Base-by-base conservation (phyloP, 805 yeast genomes). In the Brettanomyces custersianus region DNA sequence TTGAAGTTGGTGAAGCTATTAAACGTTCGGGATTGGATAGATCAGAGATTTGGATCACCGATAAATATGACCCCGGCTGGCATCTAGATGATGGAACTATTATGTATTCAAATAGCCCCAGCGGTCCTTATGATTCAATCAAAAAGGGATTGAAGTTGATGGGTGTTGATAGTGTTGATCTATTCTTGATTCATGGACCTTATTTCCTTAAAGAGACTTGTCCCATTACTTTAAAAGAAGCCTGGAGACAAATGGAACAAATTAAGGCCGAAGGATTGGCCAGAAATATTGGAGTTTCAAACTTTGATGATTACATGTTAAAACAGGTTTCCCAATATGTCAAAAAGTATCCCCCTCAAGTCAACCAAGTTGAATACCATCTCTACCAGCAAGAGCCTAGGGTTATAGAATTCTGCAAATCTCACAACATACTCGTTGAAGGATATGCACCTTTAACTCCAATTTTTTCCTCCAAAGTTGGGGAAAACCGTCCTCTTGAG, bases 391-490 rank as follows among this genome's bases (percentile, higher is more conserved):
- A 79, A 52, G 57, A 79, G 3, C 69, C 72, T 0, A 81, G 74
- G 3, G 61, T 72, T 39, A 60, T 66, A 31, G 66, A 74, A 3
- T 80, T 63, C 48, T 64, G 74, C 40, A 54, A 66, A 41, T 46
- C 68, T 33, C 48, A 80, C 43, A 59, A 57, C 28, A 77, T 80
- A 39, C 51, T 66, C 33, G 52, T 80, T 8, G 80, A 74, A 49
- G 85, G 81, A 1, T 82, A 74, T 54, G 65, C 77, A 8, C 86
- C 90, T 16, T 63, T 82, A 46, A 70, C 77, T n/a, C 85, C 88
- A 12, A 57, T 80, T 33, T 63, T 68, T 35, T 47, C 51, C 11
- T 19, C 36, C 8, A 67, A 72, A 50, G 64, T 68, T 13, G 39
- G 42, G 13, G 55, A 49, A 38, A 57, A 52, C 33, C 75, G 67